These are phyloP conservation scores for Alternaria brassicicola DNA, from an alignment of 2,329 filamentous ascomycete species.

Conservation along the genomic window DNA sequence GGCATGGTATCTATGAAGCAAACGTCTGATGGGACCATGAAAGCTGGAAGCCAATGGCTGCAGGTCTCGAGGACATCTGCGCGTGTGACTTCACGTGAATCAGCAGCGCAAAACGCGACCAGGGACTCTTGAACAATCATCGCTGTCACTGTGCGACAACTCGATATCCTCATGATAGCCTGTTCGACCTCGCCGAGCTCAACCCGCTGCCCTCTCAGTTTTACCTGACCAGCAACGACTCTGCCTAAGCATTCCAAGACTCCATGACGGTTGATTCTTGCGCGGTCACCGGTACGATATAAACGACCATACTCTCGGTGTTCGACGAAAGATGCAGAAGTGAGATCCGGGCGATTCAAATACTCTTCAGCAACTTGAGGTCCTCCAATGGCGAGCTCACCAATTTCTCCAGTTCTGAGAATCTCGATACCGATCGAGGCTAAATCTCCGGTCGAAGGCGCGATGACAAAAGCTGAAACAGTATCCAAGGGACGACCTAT, in stretches of 20 bases:
- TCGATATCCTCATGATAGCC: constrained; percentile 35
- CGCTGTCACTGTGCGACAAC: constrained; percentile 68
- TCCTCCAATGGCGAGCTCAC: constrained; percentile 83
- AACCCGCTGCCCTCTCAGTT: constrained; percentile 81
- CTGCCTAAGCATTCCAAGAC: constrained; percentile 83
- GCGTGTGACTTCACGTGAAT: constrained; percentile 49
- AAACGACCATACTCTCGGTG: constrained; percentile 68
- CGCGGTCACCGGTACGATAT: constrained; percentile 87
- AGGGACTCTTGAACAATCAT: constrained; percentile 71
- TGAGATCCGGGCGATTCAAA: constrained; percentile 80
- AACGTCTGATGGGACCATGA: constrained; percentile 82
- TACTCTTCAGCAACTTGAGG: constrained; percentile 80
- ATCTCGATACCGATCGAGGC: constrained; percentile 53
- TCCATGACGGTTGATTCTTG: constrained; percentile 69
- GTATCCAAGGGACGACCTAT: constrained; percentile 83
- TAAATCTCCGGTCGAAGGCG: constrained; percentile 46
- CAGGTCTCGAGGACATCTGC: constrained; percentile 64
- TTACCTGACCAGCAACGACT: constrained; percentile 80
- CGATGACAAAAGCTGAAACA: constrained; percentile 76
- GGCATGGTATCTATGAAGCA: constrained; percentile 70
- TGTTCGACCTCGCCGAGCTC: constrained; percentile 70
- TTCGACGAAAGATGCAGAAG: constrained; percentile 70
- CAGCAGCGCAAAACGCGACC: constrained; percentile 74
- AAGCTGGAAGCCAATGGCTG: constrained; percentile 75
- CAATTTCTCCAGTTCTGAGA: constrained; percentile 69